These are phyloP conservation scores for Gastroboletus turbinatus DNA, from an alignment of 1,284 basidiomycete species.

Conservation along the genomic window DNA sequence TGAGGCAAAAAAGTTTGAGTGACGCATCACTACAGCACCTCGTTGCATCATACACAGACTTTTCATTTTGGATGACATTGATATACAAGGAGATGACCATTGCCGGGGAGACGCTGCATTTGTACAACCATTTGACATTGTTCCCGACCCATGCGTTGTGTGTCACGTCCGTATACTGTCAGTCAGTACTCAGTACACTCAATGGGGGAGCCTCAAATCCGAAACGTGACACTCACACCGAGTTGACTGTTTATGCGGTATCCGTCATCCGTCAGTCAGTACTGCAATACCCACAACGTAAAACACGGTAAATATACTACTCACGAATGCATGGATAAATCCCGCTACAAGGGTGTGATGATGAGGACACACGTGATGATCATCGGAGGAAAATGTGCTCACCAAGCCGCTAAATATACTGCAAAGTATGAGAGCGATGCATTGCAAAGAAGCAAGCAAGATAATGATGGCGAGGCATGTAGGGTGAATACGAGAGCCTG, in stretches of 20 bases:
- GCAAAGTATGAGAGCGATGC: constrained; percentile 68
- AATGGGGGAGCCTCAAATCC: neutral
- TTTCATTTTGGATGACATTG: neutral
- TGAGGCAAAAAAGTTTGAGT: too few species aligned
- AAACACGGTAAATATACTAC: constrained; percentile 25
- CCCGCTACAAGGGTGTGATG: constrained; percentile 41
- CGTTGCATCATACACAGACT: neutral
- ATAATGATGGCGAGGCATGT: too few species aligned
- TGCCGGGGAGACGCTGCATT: constrained; percentile 69
- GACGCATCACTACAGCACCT: too few species aligned
- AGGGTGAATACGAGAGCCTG: too few species aligned
- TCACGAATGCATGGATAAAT: constrained; percentile 71
- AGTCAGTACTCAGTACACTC: constrained; percentile 10
- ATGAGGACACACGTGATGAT: constrained; percentile 4
- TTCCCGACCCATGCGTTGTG: constrained; percentile 67
- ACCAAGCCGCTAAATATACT: constrained; percentile 69
- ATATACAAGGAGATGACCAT: constrained; percentile 67
- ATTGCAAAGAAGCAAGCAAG: constrained; percentile 57
- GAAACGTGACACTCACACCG: constrained; percentile 43
- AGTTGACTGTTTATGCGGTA: constrained; percentile 48
- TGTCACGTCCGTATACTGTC: neutral
- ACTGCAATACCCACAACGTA: neutral
- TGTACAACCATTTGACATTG: constrained; percentile 75
- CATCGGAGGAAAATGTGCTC: constrained; percentile 15
- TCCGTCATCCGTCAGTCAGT: neutral